Percentiles rank a stretch among this genome's conserved stretches.
Evolutionary conservation across 129 eudicot species (phyloP).

Genomic region (Glebionis coronaria): DNA sequence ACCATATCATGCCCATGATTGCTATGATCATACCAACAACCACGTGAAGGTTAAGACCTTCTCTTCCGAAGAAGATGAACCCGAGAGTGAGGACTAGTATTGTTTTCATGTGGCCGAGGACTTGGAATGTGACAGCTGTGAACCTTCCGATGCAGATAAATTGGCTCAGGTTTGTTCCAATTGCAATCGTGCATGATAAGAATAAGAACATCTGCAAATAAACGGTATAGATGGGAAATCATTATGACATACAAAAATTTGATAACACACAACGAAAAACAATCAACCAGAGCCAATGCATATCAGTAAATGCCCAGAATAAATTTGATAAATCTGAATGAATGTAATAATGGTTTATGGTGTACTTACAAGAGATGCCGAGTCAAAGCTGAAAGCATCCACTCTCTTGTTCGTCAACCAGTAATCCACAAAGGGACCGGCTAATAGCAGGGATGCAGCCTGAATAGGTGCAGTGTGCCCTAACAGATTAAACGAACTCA

Average conservation of each 20-base stretch:
- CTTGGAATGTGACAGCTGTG: conserved; percentile 74
- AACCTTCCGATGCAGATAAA: conserved; percentile 44
- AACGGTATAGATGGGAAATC: background rate
- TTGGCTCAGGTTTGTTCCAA: conserved; percentile 41
- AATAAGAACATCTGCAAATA: conserved; percentile 31
- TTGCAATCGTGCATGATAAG: conserved; percentile 44
- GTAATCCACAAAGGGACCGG: conserved; percentile 72
- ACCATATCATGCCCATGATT: conserved; percentile 48
- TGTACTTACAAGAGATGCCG: conserved; percentile 49
- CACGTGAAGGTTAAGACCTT: conserved; percentile 68
- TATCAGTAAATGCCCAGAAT: background rate
- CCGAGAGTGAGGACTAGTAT: conserved; percentile 61
- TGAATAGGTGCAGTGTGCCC: conserved; percentile 82
- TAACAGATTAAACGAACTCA: conserved; percentile 68
- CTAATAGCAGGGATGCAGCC: conserved; percentile 60
- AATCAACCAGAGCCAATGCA: conserved; percentile 17
- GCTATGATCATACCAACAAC: conserved; percentile 50
- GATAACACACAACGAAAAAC: background rate
- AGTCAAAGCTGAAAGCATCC: conserved; percentile 49
- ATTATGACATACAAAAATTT: conserved; percentile 3
- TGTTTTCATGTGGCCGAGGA: conserved; percentile 81
- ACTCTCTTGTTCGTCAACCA: conserved; percentile 64
- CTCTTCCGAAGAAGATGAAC: conserved; percentile 61
- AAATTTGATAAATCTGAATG: conserved; percentile 9
- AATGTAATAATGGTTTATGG: conserved; percentile 7